Conservation (phyloP, 208 protist genomes). For the Leishmania lainsoni region DNA sequence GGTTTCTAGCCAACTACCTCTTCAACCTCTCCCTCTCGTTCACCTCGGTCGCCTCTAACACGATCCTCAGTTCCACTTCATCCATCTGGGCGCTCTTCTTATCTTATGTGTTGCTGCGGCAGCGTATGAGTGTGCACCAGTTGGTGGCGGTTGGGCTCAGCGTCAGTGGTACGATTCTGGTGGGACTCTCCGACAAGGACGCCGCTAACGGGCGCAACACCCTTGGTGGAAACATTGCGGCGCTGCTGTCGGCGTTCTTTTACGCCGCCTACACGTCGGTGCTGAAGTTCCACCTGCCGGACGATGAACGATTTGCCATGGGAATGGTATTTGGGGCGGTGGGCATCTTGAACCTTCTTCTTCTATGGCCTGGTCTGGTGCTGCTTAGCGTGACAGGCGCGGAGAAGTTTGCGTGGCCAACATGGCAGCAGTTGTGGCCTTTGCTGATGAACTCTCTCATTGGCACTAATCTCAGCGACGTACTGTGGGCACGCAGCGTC, state of each 20-base stretch:
- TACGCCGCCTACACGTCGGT: slow-evolving; percentile 91
- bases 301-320: slow-evolving; percentile 88
- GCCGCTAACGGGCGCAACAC: slow-evolving; percentile 30
- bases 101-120: slow-evolving; percentile 68
- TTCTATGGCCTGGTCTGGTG: slow-evolving; percentile 78
- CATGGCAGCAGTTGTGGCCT: slow-evolving; percentile 60
- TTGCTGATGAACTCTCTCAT: slow-evolving; percentile 83
- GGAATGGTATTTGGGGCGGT: slow-evolving; percentile 90
- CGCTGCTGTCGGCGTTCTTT: slow-evolving; percentile 84
- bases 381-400: slow-evolving; percentile 51
- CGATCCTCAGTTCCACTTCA: slow-evolving; percentile 85
- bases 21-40: slow-evolving; percentile 90
- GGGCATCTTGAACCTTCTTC: slow-evolving; percentile 72
- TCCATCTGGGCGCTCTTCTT: slow-evolving; percentile 88
- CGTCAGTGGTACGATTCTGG: slow-evolving; percentile 67
- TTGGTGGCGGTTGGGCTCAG: slow-evolving; percentile 65
- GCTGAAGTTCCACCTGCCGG: slow-evolving; percentile 75
- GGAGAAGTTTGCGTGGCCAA: slow-evolving; percentile 78
- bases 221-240: slow-evolving; percentile 66
- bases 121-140: slow-evolving; percentile 52
- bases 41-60: slow-evolving; percentile 90
- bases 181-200: slow-evolving; percentile 64
- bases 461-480: slow-evolving; percentile 91
- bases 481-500: slow-evolving; percentile 90
- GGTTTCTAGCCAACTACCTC: slow-evolving; percentile 91